phyloP scores from a whole-genome alignment of 2,329 filamentous ascomycete species.

The Fonsecaea pugnacius region DNA sequence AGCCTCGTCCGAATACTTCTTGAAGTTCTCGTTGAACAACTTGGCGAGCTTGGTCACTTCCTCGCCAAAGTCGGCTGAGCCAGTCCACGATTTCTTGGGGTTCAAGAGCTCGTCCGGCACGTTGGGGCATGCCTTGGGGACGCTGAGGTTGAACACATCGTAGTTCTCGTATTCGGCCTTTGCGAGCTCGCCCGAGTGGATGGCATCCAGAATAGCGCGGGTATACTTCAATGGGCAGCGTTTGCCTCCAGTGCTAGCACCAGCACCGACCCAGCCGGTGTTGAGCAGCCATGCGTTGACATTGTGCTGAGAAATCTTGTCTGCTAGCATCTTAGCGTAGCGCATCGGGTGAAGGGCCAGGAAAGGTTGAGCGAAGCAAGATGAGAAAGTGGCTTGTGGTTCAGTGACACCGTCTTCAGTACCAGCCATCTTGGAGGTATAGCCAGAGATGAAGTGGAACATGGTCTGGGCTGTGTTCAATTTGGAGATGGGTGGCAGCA shows the following conservation, averaged over 20 bases:
- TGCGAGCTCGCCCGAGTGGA: conserved; percentile 95
- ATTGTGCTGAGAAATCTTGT: conserved; percentile 95
- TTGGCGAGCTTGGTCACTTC: conserved; percentile 89
- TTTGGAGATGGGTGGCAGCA: conserved; percentile 97
- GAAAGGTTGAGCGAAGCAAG: conserved; percentile 99
- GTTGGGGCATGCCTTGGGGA: conserved; percentile 87
- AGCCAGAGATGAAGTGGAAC: conserved; percentile 99
- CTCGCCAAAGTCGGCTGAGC: conserved; percentile 76
- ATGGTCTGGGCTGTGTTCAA: conserved; percentile 93
- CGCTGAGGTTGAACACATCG: conserved; percentile 92
- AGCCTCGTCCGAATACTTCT: conserved; percentile 87
- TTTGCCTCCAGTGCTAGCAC: conserved; percentile 88
- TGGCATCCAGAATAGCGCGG: conserved; percentile 94
- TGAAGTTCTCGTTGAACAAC: conserved; percentile 96
- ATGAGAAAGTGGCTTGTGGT: conserved; percentile 97
- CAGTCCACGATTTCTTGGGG: conserved; percentile 90
- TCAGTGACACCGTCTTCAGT: conserved; percentile 97
- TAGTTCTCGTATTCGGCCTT: conserved; percentile 93
- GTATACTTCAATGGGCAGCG: conserved; percentile 99
- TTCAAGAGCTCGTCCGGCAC: conserved; percentile 93
- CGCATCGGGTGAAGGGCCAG: conserved; percentile 98
- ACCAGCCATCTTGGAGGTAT: conserved; percentile 99
- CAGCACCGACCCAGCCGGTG: conserved; percentile 95
- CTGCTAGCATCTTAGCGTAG: conserved; percentile 96
- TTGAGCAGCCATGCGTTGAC: conserved; percentile 98